These are phyloP conservation scores for Didymosphaeria variabile DNA, from an alignment of 2,329 filamentous ascomycete species.

Conservation along the genomic window DNA sequence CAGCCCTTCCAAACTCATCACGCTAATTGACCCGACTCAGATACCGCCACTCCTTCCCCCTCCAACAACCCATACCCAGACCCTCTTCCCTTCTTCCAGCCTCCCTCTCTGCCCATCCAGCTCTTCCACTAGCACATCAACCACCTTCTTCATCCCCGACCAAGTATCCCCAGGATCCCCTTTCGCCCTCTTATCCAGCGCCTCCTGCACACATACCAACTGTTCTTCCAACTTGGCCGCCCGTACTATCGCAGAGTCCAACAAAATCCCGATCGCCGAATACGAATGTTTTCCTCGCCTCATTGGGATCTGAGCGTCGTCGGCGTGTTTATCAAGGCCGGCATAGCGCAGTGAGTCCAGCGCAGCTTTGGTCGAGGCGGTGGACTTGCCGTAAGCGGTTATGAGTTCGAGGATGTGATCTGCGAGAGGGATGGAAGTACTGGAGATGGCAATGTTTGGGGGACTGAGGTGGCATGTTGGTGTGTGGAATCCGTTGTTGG, in stretches of 20 bases:
- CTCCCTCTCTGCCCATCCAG: not conserved
- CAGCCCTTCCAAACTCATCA: too few relatives aligned
- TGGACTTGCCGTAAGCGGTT: not conserved
- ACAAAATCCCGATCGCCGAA: not conserved
- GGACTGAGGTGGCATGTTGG: not conserved
- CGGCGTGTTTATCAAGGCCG: not conserved
- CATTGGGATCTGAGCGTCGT: not conserved
- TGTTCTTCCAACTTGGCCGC: not conserved
- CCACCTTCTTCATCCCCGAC: not conserved
- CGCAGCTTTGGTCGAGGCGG: not conserved
- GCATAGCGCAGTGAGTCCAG: not conserved
- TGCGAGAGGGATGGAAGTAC: not conserved
- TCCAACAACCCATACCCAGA: too few relatives aligned
- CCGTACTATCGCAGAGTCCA: not conserved
- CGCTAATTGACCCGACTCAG: too few relatives aligned
- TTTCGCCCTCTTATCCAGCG: not conserved
- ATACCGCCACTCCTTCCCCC: too few relatives aligned
- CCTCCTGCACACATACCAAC: not conserved
- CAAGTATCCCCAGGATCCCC: not conserved
- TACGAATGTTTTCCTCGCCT: not conserved
- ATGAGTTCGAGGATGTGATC: slow-evolving; percentile 9
- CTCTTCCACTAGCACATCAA: not conserved
- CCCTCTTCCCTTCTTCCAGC: too few relatives aligned
- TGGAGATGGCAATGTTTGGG: not conserved
- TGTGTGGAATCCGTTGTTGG: not conserved